Base-by-base conservation (phyloP, 2,329 filamentous ascomycete genomes). In the Ophiostoma himal-ulmi region DNA sequence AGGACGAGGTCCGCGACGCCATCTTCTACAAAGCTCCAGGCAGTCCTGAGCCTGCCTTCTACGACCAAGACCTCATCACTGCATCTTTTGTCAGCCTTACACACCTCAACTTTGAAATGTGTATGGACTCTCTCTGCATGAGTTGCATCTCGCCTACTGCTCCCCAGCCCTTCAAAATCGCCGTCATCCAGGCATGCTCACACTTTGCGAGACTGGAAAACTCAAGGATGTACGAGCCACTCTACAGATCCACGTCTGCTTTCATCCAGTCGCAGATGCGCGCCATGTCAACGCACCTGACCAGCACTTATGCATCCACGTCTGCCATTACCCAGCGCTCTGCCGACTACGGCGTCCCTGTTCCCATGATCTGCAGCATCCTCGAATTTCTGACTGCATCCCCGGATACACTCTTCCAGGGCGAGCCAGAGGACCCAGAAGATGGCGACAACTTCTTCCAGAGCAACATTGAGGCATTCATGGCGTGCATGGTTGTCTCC, bases 1-100 rank as follows among this genome's bases (percentile, higher is more conserved):
- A 91, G 75, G 87, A 89, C 75, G 89, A 91, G 77, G 83, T 91
- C 66, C 83, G 84, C 66, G 88, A 90, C 75, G 86, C 87, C 66
- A 84, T 90, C 5, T 90, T 91, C 75, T 83, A 85, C 70, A 83
- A 83, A 44, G 80, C 83, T 65, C 78, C 82, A 2, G 78, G 82
- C 1, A 80, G 80, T 13, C 76, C 80, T 54, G 84, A 88, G 36
- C 78, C 80, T n/a, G 77, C 80, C 34, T 78, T 81, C 39, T 87
- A 89, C 73, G 88, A 89, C 71, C 85, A 87, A 76, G 84, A 89
- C 71, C 82, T 90, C 75, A 87, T 89, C 79, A 89, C 88, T 20
- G 87, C 87, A 52, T 84, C 88, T 3, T 89, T 91, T 76, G 87
- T 91, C 70, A 88, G 86, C 76, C 79, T 91, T 57, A 82, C 85